Percentiles rank a stretch among this genome's conserved stretches.
Evolutionary conservation across 2,329 filamentous ascomycete genomes (phyloP).

Genomic region (Ophiostoma sp.): DNA sequence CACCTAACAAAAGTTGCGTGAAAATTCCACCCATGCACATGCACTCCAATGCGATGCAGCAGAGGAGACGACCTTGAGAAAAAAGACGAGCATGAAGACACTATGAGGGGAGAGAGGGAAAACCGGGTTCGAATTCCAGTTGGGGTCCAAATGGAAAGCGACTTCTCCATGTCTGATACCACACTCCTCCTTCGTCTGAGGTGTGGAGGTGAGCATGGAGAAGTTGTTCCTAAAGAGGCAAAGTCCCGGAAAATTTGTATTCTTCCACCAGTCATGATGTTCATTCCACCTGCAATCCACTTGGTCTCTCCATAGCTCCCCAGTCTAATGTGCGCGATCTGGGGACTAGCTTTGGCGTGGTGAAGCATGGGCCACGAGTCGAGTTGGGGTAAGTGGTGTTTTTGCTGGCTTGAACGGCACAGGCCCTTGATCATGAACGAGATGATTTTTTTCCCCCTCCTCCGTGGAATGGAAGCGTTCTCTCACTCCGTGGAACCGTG

Average conservation of each 20-base stretch:
- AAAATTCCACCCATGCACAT: neutral
- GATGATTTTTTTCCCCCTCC: too few relatives aligned
- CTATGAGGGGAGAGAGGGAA: neutral
- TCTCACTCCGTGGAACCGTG: too few relatives aligned
- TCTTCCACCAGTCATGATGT: slow-evolving; percentile 21
- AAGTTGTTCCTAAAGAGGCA: slow-evolving; percentile 8
- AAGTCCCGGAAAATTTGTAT: slow-evolving; percentile 17
- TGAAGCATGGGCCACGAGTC: neutral
- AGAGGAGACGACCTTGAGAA: neutral
- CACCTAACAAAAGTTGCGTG: neutral
- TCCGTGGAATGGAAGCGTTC: too few relatives aligned
- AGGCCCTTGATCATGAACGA: too few relatives aligned
- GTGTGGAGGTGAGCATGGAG: slow-evolving; percentile 15
- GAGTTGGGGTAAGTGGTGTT: slow-evolving; percentile 6
- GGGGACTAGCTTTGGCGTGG: slow-evolving; percentile 13
- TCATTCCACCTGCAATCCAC: neutral
- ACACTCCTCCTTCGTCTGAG: neutral
- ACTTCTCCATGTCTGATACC: slow-evolving; percentile 11
- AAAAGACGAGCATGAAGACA: neutral
- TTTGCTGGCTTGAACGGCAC: neutral
- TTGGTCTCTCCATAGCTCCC: neutral
- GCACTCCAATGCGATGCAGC: neutral
- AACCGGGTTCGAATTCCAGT: neutral
- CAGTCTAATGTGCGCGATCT: slow-evolving; percentile 8
- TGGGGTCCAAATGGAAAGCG: neutral